phyloP scores from a whole-genome alignment of 164 flowering plant species.

The Nelumbo lutea region DNA sequence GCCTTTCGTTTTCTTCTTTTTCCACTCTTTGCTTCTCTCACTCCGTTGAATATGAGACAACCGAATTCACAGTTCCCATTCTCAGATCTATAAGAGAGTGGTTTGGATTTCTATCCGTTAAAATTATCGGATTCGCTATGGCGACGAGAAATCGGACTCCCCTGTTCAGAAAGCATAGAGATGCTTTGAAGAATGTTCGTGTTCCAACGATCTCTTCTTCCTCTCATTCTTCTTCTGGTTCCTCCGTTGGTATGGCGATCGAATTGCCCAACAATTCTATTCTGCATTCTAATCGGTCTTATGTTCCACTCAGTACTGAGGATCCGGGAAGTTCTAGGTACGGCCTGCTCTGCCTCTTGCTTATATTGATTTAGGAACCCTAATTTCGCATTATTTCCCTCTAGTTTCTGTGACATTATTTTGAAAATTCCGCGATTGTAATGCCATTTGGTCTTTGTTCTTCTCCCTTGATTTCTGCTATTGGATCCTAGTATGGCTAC shows the following conservation, averaged over 20 bases:
- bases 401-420: not conserved
- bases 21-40: not conserved
- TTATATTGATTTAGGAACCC: conserved; percentile 2
- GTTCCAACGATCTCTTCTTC: conserved; percentile 40
- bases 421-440: not conserved
- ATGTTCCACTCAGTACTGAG: conserved; percentile 63
- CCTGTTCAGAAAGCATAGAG: conserved; percentile 59
- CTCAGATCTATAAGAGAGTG: conserved; percentile 5
- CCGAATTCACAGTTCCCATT: not conserved
- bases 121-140: conserved; percentile 28
- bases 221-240: conserved; percentile 16
- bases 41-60: not conserved
- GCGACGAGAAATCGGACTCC: conserved; percentile 72
- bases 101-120: not conserved
- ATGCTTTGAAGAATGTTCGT: conserved; percentile 72
- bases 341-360: not conserved
- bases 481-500: too few species aligned
- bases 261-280: conserved; percentile 45
- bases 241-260: conserved; percentile 52
- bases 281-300: conserved; percentile 40
- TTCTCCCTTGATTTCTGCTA: too few species aligned
- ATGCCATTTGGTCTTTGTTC: not conserved
- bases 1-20: not conserved
- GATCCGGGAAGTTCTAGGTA: conserved; percentile 49
- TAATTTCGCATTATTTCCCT: not conserved